Conservation (phyloP, 2,329 filamentous ascomycete genomes). For the Didymella segeticola region DNA sequence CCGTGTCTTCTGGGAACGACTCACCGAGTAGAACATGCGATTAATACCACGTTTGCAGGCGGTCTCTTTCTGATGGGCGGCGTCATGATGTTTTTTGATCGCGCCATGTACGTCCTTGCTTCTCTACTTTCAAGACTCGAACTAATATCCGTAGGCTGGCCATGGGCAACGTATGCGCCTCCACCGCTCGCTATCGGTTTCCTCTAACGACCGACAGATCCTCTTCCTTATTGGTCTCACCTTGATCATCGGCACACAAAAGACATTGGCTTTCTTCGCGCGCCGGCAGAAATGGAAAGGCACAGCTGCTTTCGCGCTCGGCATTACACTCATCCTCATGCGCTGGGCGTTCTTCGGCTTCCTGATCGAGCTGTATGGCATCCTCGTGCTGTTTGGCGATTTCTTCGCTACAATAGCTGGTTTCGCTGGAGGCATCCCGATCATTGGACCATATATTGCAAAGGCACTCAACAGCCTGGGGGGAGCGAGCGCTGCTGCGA, state of each 20-base stretch:
- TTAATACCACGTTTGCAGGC: constrained; percentile 60
- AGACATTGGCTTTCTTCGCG: constrained; percentile 93
- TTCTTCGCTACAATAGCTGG: constrained; percentile 91
- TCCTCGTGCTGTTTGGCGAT: constrained; percentile 92
- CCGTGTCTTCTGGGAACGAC: constrained; percentile 9
- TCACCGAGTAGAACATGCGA: constrained; percentile 25
- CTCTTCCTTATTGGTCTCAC: constrained; percentile 97
- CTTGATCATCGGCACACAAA: constrained; percentile 90
- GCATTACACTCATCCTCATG: constrained; percentile 83
- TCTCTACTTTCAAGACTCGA: neutral
- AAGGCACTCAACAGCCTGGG: constrained; percentile 69
- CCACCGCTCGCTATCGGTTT: constrained; percentile 3
- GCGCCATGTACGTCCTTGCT: constrained; percentile 75
- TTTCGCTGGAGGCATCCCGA: constrained; percentile 83
- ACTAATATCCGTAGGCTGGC: constrained; percentile 69
- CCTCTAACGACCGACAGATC: constrained; percentile 64
- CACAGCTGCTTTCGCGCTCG: constrained; percentile 83
- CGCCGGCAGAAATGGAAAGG: constrained; percentile 91
- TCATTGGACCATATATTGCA: constrained; percentile 87
- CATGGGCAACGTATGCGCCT: constrained; percentile 92
- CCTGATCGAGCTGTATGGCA: constrained; percentile 87
- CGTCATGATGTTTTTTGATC: constrained; percentile 96
- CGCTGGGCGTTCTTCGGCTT: constrained; percentile 94
- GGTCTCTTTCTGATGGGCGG: constrained; percentile 94
- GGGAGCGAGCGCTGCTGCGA: constrained; percentile 12